Evolutionary conservation across 208 protist genomes (phyloP).

Genomic region (Leishmania arabica): DNA sequence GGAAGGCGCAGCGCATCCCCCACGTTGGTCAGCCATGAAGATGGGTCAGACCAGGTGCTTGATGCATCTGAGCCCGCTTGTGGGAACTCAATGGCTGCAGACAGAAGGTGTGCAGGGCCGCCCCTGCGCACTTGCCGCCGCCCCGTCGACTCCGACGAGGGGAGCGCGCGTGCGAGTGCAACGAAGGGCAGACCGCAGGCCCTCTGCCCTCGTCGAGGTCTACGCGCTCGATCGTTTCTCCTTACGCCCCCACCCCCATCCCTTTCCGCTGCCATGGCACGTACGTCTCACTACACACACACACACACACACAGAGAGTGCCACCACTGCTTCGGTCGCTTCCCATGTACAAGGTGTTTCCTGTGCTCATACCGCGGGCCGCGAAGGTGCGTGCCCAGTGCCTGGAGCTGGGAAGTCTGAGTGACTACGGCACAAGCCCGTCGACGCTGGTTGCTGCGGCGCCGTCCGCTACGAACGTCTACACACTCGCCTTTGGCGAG

Average conservation of each 20-base stretch:
- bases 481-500: slow-evolving; percentile 62
- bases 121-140: background rate
- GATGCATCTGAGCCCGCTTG: background rate
- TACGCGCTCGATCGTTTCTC: background rate
- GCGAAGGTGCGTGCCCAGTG: slow-evolving; percentile 40
- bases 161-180: background rate
- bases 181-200: background rate
- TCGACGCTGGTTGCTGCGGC: slow-evolving; percentile 45
- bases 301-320: background rate
- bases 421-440: slow-evolving; percentile 39
- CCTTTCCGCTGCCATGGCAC: background rate
- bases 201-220: background rate
- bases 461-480: slow-evolving; percentile 68
- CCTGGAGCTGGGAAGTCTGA: slow-evolving; percentile 37
- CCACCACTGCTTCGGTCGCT: too few relatives aligned
- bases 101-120: background rate
- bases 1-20: background rate
- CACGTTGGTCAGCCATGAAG: background rate
- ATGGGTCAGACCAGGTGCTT: background rate
- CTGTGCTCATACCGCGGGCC: slow-evolving; percentile 38
- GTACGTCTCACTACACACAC: background rate
- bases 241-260: background rate
- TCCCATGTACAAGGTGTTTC: slow-evolving; percentile 29
- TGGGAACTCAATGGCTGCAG: background rate
- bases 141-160: background rate